Percentiles rank a stretch among this genome's conserved stretches.
Conservation (phyloP, 345 rosid species). For the Aegle marmelos region DNA sequence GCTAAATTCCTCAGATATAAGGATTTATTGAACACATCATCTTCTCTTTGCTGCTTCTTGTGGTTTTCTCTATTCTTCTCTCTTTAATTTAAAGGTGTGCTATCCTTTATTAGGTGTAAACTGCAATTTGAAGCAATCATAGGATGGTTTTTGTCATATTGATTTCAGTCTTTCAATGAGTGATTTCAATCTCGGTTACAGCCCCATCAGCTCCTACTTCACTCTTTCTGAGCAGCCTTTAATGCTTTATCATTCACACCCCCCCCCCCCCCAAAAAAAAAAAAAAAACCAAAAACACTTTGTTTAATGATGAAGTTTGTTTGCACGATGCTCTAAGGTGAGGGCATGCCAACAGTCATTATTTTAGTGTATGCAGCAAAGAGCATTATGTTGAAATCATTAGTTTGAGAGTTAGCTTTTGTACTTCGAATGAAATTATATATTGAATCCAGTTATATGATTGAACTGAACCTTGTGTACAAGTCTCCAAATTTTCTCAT, state of each 20-base stretch:
- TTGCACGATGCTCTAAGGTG: neutral
- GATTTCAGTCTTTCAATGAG: neutral
- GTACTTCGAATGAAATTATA: neutral
- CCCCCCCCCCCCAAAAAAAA: no score
- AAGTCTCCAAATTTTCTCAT: neutral
- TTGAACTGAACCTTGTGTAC: neutral
- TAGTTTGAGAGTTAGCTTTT: neutral
- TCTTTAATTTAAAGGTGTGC: no score
- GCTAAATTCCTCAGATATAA: neutral
- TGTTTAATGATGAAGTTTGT: neutral
- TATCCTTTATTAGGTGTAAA: neutral
- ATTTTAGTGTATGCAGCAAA: accelerated
- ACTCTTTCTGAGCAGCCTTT: neutral
- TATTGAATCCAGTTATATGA: neutral
- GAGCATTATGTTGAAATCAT: neutral
- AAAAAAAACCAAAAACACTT: no score
- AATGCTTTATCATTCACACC: neutral
- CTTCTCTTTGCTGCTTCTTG: no score
- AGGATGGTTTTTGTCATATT: neutral
- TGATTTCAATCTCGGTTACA: neutral
- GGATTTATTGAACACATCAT: neutral
- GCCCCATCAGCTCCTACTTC: neutral
- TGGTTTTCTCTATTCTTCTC: neutral
- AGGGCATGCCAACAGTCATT: neutral
- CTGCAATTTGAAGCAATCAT: neutral